Evolutionary conservation across 2,329 filamentous ascomycete species (phyloP).

Genomic region (Colletotrichum orchidophilum): DNA sequence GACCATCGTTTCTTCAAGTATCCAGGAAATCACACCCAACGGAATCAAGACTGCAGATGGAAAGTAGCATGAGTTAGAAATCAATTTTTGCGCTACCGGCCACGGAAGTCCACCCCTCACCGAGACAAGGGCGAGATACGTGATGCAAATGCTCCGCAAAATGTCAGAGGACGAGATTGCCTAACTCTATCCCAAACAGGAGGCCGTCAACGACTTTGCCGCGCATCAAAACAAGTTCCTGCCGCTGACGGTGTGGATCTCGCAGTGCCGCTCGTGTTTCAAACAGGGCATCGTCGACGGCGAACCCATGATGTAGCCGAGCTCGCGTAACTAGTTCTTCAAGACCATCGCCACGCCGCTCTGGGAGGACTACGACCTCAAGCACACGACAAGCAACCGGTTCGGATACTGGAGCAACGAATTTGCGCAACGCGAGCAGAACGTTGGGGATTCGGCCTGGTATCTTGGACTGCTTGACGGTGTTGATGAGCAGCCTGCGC

Average conservation of each 20-base stretch:
- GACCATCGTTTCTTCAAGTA: conserved; percentile 35
- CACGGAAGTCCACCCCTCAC: conserved; percentile 40
- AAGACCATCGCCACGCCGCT: conserved; percentile 38
- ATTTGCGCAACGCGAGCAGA: conserved; percentile 31
- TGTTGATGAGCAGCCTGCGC: conserved; percentile 35
- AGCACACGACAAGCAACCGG: conserved; percentile 36
- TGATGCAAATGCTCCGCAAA: conserved; percentile 43
- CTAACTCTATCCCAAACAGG: conserved; percentile 37
- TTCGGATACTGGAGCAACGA: conserved; percentile 41
- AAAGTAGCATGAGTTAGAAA: conserved; percentile 40
- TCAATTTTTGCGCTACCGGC: conserved; percentile 46
- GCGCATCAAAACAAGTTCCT: conserved; percentile 43
- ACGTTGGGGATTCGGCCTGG: conserved; percentile 36
- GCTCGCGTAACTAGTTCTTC: conserved; percentile 39
- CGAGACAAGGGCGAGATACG: conserved; percentile 39
- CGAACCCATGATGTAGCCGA: conserved; percentile 40
- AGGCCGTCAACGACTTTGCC: conserved; percentile 42
- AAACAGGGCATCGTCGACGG: conserved; percentile 40
- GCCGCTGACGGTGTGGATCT: conserved; percentile 38
- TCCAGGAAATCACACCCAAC: conserved; percentile 39
- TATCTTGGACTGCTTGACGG: conserved; percentile 36
- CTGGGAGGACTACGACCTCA: conserved; percentile 41
- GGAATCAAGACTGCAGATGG: conserved; percentile 42
- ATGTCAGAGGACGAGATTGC: conserved; percentile 39
- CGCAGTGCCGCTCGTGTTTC: conserved; percentile 40